These are phyloP conservation scores for Zalaria obscura DNA, from an alignment of 2,329 filamentous ascomycete species.

Conservation along the genomic window DNA sequence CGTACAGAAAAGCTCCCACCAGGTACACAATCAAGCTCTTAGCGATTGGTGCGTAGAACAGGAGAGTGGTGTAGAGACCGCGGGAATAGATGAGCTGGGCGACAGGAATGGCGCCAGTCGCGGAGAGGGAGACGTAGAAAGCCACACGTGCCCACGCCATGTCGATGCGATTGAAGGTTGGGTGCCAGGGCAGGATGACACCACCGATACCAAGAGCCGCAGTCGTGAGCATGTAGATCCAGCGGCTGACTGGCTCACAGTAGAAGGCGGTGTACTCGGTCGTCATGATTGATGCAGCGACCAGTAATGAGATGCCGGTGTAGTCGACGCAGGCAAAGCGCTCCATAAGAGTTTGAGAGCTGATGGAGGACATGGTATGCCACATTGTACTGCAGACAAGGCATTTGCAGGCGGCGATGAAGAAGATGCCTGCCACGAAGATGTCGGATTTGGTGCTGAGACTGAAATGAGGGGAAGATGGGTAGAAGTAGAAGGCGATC, in stretches of 20 bases:
- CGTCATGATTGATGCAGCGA: conserved; percentile 93
- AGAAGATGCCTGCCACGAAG: conserved; percentile 84
- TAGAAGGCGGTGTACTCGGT: conserved; percentile 99
- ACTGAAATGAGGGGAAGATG: conserved; percentile 71
- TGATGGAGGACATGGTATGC: conserved; percentile 98
- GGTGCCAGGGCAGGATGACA: conserved; percentile 90
- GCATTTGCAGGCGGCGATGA: conserved; percentile 89
- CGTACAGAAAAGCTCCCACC: conserved; percentile 72
- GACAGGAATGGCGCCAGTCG: conserved; percentile 81
- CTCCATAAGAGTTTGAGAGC: conserved; percentile 77
- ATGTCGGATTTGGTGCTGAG: conserved; percentile 79
- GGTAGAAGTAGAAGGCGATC: conserved; percentile 93
- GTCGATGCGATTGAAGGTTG: conserved; percentile 79
- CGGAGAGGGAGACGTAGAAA: conserved; percentile 77
- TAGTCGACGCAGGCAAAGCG: conserved; percentile 97
- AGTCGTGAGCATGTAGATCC: conserved; percentile 73
- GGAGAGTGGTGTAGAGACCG: conserved; percentile 64
- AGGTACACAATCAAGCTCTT: conserved; percentile 84
- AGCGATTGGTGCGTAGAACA: conserved; percentile 77
- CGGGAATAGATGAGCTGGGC: conserved; percentile 69
- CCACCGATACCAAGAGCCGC: conserved; percentile 70
- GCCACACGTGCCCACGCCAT: conserved; percentile 87
- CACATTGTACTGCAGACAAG: conserved; percentile 89
- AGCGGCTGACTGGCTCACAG: conserved; percentile 79
- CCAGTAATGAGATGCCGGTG: conserved; percentile 88